A percentile compares a stretch with the other conserved stretches of the same genome.
These are phyloP conservation scores for Ophiocordyceps unilateralis DNA, from an alignment of 2,329 filamentous ascomycete species.

Conservation along the genomic window DNA sequence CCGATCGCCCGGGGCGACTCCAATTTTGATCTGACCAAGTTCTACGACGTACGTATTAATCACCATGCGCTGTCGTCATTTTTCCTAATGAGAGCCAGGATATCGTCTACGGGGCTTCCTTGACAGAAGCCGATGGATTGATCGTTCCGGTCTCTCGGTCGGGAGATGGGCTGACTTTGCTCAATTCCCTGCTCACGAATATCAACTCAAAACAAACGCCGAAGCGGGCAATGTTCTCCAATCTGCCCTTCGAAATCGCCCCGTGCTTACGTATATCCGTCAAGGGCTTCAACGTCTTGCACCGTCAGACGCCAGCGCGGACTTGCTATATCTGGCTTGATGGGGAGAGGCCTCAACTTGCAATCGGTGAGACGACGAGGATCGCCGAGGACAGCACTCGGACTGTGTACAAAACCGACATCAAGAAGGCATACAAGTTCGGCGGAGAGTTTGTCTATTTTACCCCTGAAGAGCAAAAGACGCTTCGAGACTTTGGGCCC, in stretches of 20 bases:
- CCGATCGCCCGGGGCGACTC: conserved; percentile 58
- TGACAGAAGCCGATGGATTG: conserved; percentile 42
- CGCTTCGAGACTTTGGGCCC: conserved; percentile 63
- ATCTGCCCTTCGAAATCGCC: conserved; percentile 72
- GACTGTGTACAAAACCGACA: conserved; percentile 61
- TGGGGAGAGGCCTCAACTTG: conserved; percentile 73
- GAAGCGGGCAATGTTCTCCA: conserved; percentile 72
- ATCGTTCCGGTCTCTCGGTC: conserved; percentile 47
- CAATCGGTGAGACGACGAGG: conserved; percentile 52
- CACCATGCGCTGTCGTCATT: background rate
- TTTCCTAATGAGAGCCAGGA: conserved; percentile 33
- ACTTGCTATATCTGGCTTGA: conserved; percentile 79
- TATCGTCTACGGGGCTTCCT: conserved; percentile 70
- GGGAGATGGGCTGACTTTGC: conserved; percentile 58
- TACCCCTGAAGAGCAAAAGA: conserved; percentile 63
- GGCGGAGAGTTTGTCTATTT: conserved; percentile 83
- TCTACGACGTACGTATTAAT: conserved; percentile 58
- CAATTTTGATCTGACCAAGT: conserved; percentile 66
- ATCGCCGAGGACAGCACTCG: conserved; percentile 63
- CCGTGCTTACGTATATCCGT: conserved; percentile 75
- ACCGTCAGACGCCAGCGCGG: conserved; percentile 63
- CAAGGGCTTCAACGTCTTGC: conserved; percentile 81
- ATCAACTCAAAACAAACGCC: conserved; percentile 82
- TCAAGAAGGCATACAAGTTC: conserved; percentile 90
- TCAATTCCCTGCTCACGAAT: conserved; percentile 67